Evolutionary conservation across 108 stramenopile genomes (phyloP), one percentile per base, ranked within the genome.

Genomic region (Skeletonema menzelii): DNA sequence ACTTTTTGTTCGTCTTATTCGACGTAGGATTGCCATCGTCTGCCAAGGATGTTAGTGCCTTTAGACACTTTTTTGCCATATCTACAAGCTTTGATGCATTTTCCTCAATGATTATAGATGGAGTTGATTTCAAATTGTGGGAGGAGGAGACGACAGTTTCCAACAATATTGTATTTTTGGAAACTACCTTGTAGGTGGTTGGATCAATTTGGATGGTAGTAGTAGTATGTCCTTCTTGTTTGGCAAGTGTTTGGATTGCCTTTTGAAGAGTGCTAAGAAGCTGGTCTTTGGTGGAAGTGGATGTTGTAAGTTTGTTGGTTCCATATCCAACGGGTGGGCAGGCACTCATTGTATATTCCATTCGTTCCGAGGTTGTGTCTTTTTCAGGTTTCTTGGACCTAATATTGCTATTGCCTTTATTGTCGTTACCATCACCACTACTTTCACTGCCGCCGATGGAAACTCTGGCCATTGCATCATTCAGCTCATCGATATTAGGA

Each of bases 21-120:
- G n/a, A n/a, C n/a, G n/a, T n/a, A n/a, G n/a, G n/a, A n/a, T n/a
- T 56, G 31, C 31, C 31, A 56, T 40, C 58, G 8, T 56, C 38
- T 28, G 69, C 28, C 8, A 27, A 59, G 14, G 70, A 70, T 8
- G 70, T 49, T 30, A 70, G 24, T 15, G 38, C 27, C 46, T 61
- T 70, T 15, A 70, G 30, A 32, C 70, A 70, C 44, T 49, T 59
- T 44, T 70, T 70, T 0, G 70, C 37, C 8, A 44, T 61, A 47
- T 70, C 59, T 19, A 70, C 61, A 8, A 70, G 14, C 30, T 62
- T 70, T 24, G 59, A 15, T 3, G 46, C 10, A 27, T 70, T 61
- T 40, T 70, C 70, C 27, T 70, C 70, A 19, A 70, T 30, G 20
- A 70, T 2, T 19, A 70, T 61, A 0, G 26, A 70, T 49, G 11